Conservation (phyloP, 768 basidiomycete genomes). For the Auricularia heimuer region DNA sequence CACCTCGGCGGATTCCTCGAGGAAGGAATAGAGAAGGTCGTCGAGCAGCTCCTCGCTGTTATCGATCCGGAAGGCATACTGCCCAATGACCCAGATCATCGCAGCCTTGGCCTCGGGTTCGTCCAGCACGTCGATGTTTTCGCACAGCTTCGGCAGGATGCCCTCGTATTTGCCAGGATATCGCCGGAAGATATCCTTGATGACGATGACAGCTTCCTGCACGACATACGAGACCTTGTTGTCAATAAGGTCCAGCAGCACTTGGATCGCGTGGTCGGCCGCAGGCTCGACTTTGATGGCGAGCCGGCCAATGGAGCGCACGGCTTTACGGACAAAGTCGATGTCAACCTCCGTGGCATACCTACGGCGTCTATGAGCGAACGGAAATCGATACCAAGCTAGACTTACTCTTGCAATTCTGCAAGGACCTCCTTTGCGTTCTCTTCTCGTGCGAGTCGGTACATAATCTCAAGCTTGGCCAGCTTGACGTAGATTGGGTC, state of each 20-base stretch:
- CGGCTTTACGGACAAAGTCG: constrained; percentile 96
- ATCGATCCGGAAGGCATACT: constrained; percentile 91
- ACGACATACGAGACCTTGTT: constrained; percentile 95
- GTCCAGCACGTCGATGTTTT: constrained; percentile 83
- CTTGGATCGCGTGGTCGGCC: constrained; percentile 83
- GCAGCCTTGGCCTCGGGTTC: constrained; percentile 96
- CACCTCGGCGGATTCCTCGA: constrained; percentile 93
- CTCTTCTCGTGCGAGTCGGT: constrained; percentile 88
- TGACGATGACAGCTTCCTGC: constrained; percentile 95
- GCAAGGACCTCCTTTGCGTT: constrained; percentile 89
- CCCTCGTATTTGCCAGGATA: constrained; percentile 97
- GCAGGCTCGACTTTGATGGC: constrained; percentile 93
- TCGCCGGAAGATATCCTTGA: constrained; percentile 93
- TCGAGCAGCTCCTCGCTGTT: constrained; percentile 94
- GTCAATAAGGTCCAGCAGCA: constrained; percentile 76
- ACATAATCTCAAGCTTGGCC: constrained; percentile 98
- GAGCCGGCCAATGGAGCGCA: constrained; percentile 92
- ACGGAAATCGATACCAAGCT: background rate
- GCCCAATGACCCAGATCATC: constrained; percentile 97
- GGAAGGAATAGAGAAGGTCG: constrained; percentile 77
- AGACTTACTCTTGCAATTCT: constrained; percentile 82
- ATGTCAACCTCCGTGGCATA: constrained; percentile 98
- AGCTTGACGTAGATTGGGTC: constrained; percentile 99
- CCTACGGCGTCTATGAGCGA: constrained; percentile 28
- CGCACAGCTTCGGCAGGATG: constrained; percentile 87